phyloP scores from a whole-genome alignment of 345 rosid species.

The Balakata baccata region DNA sequence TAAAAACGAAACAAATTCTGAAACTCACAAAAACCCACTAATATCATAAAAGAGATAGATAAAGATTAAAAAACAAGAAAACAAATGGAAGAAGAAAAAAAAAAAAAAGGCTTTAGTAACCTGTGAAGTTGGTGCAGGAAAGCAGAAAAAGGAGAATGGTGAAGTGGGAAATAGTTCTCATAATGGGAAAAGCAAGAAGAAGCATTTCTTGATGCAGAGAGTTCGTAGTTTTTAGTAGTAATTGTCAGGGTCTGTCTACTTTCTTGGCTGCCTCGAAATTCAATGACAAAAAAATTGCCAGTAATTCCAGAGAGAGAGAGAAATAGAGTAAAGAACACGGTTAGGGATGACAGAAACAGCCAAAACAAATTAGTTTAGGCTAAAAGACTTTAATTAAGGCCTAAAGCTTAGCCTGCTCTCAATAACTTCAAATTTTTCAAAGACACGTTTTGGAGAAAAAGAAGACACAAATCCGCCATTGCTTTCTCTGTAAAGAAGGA shows the following conservation, averaged over 20 bases:
- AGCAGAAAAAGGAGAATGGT: conserved; percentile 33
- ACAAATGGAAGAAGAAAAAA: neutral
- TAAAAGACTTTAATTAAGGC: conserved; percentile 12
- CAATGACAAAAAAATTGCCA: conserved; percentile 3
- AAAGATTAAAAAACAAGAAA: neutral
- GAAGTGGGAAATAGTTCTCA: conserved; percentile 28
- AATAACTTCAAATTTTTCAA: neutral
- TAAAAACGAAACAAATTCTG: neutral
- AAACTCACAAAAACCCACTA: conserved; percentile 9
- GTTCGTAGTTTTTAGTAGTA: conserved; percentile 11
- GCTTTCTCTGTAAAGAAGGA: neutral
- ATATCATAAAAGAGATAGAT: too few species aligned
- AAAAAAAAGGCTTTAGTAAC: conserved; percentile 27
- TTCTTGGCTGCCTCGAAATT: neutral
- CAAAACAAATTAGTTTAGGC: neutral
- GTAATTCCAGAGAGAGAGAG: conserved; percentile 4
- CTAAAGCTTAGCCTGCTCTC: conserved; percentile 15
- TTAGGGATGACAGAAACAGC: neutral
- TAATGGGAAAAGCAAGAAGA: conserved; percentile 24
- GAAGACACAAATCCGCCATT: neutral
- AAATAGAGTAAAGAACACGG: conserved; percentile 4
- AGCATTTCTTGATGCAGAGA: conserved; percentile 32
- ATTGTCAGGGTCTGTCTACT: neutral
- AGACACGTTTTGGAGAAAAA: neutral
- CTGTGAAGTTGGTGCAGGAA: conserved; percentile 53